Percentiles rank a stretch among this genome's conserved stretches.
phyloP scores from a whole-genome alignment of 1,284 basidiomycete species.

The Papiliotrema terrestris region DNA sequence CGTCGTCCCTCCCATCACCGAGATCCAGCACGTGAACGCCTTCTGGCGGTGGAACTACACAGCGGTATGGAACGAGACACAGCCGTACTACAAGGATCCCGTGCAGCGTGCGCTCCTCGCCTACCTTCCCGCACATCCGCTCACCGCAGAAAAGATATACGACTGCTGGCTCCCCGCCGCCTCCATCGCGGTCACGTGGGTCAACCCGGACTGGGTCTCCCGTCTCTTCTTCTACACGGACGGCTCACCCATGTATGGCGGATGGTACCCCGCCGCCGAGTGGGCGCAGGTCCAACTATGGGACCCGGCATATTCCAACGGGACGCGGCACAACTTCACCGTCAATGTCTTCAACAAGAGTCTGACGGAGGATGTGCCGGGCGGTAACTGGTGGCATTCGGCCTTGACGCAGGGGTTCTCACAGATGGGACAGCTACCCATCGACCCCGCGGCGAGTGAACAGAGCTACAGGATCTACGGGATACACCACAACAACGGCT shows the following conservation, averaged over 20 bases:
- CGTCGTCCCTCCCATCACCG: neutral
- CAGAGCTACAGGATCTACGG: neutral
- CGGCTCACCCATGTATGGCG: slow-evolving; percentile 8
- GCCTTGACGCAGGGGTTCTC: slow-evolving; percentile 22
- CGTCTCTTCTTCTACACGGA: slow-evolving; percentile 21
- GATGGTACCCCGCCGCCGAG: slow-evolving; percentile 4
- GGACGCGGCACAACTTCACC: slow-evolving; percentile 7
- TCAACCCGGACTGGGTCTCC: slow-evolving; percentile 21
- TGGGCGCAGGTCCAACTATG: slow-evolving; percentile 18
- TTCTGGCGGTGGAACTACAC: neutral
- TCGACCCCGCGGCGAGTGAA: neutral
- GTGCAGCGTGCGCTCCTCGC: slow-evolving; percentile 20
- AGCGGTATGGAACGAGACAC: slow-evolving; percentile 17
- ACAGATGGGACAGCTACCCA: slow-evolving; percentile 13
- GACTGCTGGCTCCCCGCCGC: slow-evolving; percentile 33
- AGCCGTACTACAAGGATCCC: slow-evolving; percentile 19
- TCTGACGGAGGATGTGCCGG: slow-evolving; percentile 26
- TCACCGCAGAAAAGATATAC: slow-evolving; percentile 13
- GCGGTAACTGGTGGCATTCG: slow-evolving; percentile 30
- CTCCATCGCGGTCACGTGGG: slow-evolving; percentile 20
- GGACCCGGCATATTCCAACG: slow-evolving; percentile 13
- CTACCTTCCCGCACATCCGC: neutral
- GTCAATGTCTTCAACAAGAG: slow-evolving; percentile 15
- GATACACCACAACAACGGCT: slow-evolving; percentile 7
- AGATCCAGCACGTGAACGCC: neutral